Conservation (phyloP, 2,329 filamentous ascomycete species). For the Ceratocystis lukuohia region DNA sequence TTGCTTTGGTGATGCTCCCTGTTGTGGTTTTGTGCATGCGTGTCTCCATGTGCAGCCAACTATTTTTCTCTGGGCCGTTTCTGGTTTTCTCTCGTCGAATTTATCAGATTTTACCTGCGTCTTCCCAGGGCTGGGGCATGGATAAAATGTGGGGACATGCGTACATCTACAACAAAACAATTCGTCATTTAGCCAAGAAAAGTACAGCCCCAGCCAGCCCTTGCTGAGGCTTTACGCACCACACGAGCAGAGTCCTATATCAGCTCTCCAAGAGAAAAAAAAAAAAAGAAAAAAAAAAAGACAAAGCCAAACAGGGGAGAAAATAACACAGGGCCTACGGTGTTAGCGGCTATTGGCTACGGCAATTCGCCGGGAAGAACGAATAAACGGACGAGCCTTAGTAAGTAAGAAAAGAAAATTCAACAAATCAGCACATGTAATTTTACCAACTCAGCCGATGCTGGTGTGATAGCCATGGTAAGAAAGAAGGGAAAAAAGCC, state of each 20-base stretch:
- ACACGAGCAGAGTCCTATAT: too few species aligned
- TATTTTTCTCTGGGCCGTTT: background rate
- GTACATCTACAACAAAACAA: background rate
- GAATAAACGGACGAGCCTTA: background rate
- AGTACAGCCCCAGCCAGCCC: background rate
- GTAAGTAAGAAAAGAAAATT: background rate
- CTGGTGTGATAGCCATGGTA: background rate
- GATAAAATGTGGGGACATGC: background rate
- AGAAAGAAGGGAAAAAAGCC: background rate
- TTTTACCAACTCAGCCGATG: background rate
- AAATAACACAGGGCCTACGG: background rate
- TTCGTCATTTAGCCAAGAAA: background rate
- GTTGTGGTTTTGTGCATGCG: background rate
- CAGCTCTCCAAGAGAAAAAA: background rate
- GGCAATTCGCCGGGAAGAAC: constrained; percentile 2
- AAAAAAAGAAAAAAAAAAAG: background rate
- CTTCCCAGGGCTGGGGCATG: background rate
- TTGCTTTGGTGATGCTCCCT: background rate
- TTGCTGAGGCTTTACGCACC: background rate
- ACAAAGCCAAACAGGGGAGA: background rate
- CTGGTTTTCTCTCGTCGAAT: background rate
- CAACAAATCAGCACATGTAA: constrained; percentile 3
- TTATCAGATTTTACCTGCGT: background rate
- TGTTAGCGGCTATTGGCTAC: background rate
- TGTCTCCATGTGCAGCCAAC: background rate